These are phyloP conservation scores for Venturiaceae sp. DNA, from an alignment of 2,329 filamentous ascomycete genomes.

Conservation along the genomic window DNA sequence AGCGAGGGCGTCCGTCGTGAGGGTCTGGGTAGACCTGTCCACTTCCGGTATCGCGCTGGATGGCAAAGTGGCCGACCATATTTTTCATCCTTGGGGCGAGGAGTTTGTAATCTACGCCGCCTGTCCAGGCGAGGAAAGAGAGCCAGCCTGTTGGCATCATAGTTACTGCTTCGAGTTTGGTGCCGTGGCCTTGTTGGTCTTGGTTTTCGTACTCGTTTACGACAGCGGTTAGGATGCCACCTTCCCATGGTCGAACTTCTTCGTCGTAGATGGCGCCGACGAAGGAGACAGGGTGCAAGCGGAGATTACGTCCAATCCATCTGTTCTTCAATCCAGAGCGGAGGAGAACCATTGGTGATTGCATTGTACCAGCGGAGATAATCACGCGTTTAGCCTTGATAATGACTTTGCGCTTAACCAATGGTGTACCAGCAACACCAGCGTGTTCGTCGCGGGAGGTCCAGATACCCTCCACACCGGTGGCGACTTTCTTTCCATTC, in stretches of 20 bases:
- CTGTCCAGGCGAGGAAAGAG: constrained; percentile 55
- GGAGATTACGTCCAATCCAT: constrained; percentile 72
- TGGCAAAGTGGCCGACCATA: constrained; percentile 61
- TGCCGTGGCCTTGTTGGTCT: constrained; percentile 70
- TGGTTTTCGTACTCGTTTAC: constrained; percentile 72
- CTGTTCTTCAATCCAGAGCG: constrained; percentile 73
- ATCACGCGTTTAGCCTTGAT: constrained; percentile 76
- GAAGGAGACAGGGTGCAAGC: constrained; percentile 63
- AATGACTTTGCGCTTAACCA: constrained; percentile 50
- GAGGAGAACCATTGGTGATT: constrained; percentile 65
- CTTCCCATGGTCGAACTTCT: constrained; percentile 54
- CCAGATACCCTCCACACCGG: constrained; percentile 68
- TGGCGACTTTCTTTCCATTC: constrained; percentile 46
- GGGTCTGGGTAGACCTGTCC: constrained; percentile 65
- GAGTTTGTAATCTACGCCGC: constrained; percentile 63
- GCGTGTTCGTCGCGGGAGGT: constrained; percentile 57
- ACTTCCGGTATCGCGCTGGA: constrained; percentile 66
- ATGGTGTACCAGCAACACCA: constrained; percentile 42
- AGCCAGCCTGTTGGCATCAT: constrained; percentile 65
- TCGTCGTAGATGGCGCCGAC: constrained; percentile 56
- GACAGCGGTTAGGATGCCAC: constrained; percentile 70
- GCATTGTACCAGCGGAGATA: constrained; percentile 65
- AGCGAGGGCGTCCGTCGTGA: constrained; percentile 49
- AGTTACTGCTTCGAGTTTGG: constrained; percentile 66
- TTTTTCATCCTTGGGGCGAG: constrained; percentile 57